These are phyloP conservation scores for Collybiopsis confluens DNA, from an alignment of 768 basidiomycete species.

Conservation along the genomic window DNA sequence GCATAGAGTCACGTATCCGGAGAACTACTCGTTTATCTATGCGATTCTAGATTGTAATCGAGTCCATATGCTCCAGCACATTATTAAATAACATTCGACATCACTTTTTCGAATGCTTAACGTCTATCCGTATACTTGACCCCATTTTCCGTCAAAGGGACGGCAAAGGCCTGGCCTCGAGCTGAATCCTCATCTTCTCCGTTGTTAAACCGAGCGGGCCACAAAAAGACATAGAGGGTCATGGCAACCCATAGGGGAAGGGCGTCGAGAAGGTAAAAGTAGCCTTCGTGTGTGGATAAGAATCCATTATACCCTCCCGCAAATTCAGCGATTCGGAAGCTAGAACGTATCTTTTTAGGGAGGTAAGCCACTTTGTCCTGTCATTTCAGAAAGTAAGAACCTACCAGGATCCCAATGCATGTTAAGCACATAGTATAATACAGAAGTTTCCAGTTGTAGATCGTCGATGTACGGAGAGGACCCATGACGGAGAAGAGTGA, in stretches of 20 bases:
- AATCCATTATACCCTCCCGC: slow-evolving; percentile 41
- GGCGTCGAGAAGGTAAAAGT: slow-evolving; percentile 51
- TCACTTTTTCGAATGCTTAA: no score
- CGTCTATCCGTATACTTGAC: no score
- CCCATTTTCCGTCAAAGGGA: no score
- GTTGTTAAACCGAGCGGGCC: slow-evolving; percentile 10
- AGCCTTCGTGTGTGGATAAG: slow-evolving; percentile 41
- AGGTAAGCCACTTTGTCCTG: slow-evolving; percentile 2
- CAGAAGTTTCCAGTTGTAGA: slow-evolving; percentile 43
- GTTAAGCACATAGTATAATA: slow-evolving; percentile 32
- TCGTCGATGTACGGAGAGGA: slow-evolving; percentile 8
- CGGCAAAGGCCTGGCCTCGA: no score
- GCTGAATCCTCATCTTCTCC: no score
- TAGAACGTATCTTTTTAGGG: slow-evolving; percentile 38
- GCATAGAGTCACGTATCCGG: no score
- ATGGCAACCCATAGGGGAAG: slow-evolving; percentile 47
- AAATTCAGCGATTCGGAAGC: slow-evolving; percentile 46
- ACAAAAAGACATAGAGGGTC: slow-evolving; percentile 26
- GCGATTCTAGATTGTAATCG: no score
- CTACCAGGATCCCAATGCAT: slow-evolving; percentile 43
- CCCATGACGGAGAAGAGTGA: slow-evolving; percentile 23
- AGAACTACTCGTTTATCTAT: no score
- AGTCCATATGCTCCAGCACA: no score
- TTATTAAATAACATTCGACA: no score
- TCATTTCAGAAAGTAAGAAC: slow-evolving; percentile 15